Percentiles rank a stretch among this genome's conserved stretches.
phyloP scores from a whole-genome alignment of 371 early-diverging fungal species.

The Rhizomucor miehei region DNA sequence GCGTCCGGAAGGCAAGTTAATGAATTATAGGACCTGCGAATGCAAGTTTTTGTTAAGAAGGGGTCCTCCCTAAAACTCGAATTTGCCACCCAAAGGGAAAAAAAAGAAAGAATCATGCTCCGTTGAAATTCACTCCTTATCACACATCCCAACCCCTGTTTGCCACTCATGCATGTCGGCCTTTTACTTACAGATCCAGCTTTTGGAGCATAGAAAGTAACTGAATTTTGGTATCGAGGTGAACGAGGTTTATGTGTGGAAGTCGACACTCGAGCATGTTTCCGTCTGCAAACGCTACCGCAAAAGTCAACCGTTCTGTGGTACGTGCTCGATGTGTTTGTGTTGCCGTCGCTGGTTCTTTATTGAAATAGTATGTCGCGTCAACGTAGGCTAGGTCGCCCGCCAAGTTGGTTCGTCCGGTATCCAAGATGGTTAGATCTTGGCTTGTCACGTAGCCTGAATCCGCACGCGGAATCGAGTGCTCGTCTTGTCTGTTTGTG shows the following conservation, averaged over 20 bases:
- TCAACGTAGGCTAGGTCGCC: conserved; percentile 39
- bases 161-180: background rate
- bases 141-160: no score
- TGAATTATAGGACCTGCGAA: conserved; percentile 15
- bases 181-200: conserved; percentile 7
- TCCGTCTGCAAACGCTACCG: no score
- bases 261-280: no score
- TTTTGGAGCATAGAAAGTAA: background rate
- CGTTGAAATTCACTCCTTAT: no score
- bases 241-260: no score
- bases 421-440: background rate
- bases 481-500: background rate
- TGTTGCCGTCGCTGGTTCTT: no score
- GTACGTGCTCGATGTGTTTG: no score
- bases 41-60: background rate
- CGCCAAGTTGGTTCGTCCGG: conserved; percentile 5
- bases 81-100: conserved; percentile 6
- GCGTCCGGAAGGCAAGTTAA: conserved; percentile 44
- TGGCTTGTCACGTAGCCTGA: conserved; percentile 2
- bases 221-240: background rate
- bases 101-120: background rate
- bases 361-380: conserved; percentile 31
- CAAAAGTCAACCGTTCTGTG: no score
- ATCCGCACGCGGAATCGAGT: conserved; percentile 6
- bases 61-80: background rate